phyloP scores from a whole-genome alignment of 1,139 yeast genomes.

The Yamadazyma dendronema region DNA sequence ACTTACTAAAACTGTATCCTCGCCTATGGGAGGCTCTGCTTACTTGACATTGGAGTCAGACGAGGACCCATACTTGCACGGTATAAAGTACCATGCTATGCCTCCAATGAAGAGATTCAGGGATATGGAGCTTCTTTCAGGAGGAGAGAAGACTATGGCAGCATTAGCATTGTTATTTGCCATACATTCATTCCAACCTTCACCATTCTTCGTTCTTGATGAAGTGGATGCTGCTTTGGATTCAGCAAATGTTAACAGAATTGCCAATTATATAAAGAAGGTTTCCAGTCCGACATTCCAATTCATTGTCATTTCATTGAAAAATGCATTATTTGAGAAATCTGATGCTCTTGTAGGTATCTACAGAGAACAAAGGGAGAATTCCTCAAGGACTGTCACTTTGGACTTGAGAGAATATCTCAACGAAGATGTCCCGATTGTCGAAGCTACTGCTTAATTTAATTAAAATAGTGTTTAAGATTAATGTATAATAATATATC shows the following conservation, averaged over 20 bases:
- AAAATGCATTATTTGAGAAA: constrained; percentile 81
- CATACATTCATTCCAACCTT: constrained; percentile 85
- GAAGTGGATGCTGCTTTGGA: constrained; percentile 98
- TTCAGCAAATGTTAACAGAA: constrained; percentile 77
- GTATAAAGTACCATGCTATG: constrained; percentile 90
- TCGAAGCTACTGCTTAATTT: constrained; percentile 12
- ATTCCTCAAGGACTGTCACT: constrained; percentile 75
- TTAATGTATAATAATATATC: neutral
- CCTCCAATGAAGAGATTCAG: constrained; percentile 94
- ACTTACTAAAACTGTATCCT: constrained; percentile 64
- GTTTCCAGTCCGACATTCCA: constrained; percentile 82
- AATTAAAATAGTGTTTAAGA: neutral
- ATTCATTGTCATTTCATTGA: constrained; percentile 89
- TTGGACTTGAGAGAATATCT: constrained; percentile 69
- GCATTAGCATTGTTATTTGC: constrained; percentile 92
- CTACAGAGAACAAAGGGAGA: constrained; percentile 77
- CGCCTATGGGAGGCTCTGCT: constrained; percentile 91
- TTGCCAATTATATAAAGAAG: constrained; percentile 78
- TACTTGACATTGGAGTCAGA: constrained; percentile 83
- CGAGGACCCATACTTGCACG: constrained; percentile 83
- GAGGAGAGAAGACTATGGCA: constrained; percentile 97
- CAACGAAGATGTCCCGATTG: constrained; percentile 28
- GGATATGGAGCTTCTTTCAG: constrained; percentile 90
- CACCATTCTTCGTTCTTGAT: constrained; percentile 94
- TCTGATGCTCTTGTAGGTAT: constrained; percentile 94